Base-by-base conservation (phyloP, 2,329 filamentous ascomycete species). In the Pestalotiopsis sp. region DNA sequence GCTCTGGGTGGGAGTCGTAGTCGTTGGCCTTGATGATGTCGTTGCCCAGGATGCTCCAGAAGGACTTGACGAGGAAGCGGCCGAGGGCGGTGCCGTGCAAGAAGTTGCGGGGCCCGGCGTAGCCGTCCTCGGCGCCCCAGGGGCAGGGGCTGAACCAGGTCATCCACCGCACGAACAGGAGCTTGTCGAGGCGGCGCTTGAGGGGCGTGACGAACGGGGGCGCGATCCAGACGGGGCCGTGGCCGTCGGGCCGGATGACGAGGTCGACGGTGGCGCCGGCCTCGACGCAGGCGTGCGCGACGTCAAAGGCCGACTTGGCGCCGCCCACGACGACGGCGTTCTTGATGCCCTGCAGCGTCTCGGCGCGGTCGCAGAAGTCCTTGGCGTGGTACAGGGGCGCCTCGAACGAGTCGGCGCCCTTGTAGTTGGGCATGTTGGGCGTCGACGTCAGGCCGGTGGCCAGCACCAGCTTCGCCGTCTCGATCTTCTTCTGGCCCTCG, bases 291-390 rank as follows among this genome's bases (percentile, higher is more conserved):
- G 84, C 81, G 72, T 89, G 89, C 0, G 86, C 86, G 3, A 85
- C 84, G 73, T 91, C 89, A 80, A 83, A 89, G 3, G 86, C 87
- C 0, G 86, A 89, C 73, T 91, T 91, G 24, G 82, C 82, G 1
- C 82, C 86, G 10, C 88, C 89, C 1, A 90, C 77, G 2, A 91
- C 81, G 0, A 84, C 80, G 6, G 82, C 79, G 3, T 75, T 77
- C 56, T 79, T 67, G 74, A 79, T 26, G 72, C 74, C 39, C 78
- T 75, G 55, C 78, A 77, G 60, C 57, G 75, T 59, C 68, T 79
- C 64, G 39, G 70, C 60, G 11, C 70, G 68, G 20, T 68, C 64
- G 9, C 72, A 70, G 65, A 89, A 83, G 68, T 88, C 82, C 61
- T 81, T 82, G 56, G 83, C 83, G 73, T 91, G 89, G 69, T 90